phyloP scores from a whole-genome alignment of 2,329 filamentous ascomycete genomes.

The Pseudopithomyces chartarum region DNA sequence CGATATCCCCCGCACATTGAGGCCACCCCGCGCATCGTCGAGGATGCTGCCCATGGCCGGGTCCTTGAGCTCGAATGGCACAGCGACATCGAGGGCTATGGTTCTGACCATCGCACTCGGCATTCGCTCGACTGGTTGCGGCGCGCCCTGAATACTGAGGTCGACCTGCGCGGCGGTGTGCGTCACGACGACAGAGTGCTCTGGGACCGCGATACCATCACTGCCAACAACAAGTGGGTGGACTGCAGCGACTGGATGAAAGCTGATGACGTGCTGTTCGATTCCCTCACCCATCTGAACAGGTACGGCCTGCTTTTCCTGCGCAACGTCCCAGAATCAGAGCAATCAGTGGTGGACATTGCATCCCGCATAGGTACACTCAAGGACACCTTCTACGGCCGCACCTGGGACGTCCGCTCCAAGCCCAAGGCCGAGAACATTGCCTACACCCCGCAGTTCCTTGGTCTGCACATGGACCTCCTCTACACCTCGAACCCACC shows the following conservation, averaged over 20 bases:
- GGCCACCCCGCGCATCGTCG: conserved; percentile 39
- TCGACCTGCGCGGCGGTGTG: conserved; percentile 37
- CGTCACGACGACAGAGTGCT: conserved; percentile 45
- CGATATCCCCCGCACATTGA: conserved; percentile 61
- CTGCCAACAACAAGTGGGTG: conserved; percentile 60
- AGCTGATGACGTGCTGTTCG: conserved; percentile 61
- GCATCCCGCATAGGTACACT: conserved; percentile 75
- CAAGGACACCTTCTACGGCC: conserved; percentile 88
- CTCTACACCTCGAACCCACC: conserved; percentile 83
- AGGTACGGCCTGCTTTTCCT: conserved; percentile 78
- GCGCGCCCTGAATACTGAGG: conserved; percentile 37
- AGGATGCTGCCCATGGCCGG: conserved; percentile 47
- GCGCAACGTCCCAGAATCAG: conserved; percentile 70
- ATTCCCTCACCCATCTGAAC: conserved; percentile 66
- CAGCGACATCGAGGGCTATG: conserved; percentile 57
- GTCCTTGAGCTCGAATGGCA: conserved; percentile 65
- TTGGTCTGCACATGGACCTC: conserved; percentile 92
- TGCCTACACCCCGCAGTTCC: conserved; percentile 78
- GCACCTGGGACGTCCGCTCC: conserved; percentile 86
- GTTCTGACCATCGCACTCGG: conserved; percentile 48
- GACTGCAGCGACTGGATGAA: conserved; percentile 75
- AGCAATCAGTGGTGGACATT: conserved; percentile 69
- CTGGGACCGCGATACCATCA: conserved; percentile 56
- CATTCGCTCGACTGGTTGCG: conserved; percentile 43
- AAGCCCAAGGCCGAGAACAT: conserved; percentile 87